A percentile compares a stretch with the other conserved stretches of the same genome.
Evolutionary conservation across 192 early-diverging fungal genomes (phyloP).

Genomic region (Phlyctochytrium planicorne): DNA sequence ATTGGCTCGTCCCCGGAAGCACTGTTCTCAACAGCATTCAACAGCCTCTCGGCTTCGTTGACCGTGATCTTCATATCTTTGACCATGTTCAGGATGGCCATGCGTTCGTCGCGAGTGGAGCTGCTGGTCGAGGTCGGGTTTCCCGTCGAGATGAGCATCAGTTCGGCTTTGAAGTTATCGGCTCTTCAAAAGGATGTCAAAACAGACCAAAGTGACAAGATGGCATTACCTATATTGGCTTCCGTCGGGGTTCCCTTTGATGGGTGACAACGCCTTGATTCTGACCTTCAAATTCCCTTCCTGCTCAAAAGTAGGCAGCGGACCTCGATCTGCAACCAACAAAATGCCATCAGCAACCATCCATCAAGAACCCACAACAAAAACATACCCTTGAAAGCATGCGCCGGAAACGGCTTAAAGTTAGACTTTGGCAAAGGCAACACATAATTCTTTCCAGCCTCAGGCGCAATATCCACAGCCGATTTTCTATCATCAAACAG

Average conservation of each 20-base stretch:
- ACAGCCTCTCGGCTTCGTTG: not conserved
- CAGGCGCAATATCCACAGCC: not conserved
- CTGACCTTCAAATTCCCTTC: not conserved
- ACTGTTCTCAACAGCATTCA: not conserved
- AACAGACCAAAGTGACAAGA: not conserved
- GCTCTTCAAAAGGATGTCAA: not conserved
- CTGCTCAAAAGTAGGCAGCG: slow-evolving; percentile 1
- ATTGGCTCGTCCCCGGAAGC: not conserved
- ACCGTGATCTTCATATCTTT: not conserved
- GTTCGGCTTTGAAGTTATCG: not conserved
- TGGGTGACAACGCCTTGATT: not conserved
- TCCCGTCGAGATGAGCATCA: not conserved
- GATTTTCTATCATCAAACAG: not conserved
- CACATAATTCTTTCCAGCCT: not conserved
- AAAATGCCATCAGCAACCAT: not conserved
- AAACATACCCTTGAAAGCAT: not conserved
- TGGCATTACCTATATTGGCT: not conserved
- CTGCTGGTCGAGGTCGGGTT: not conserved
- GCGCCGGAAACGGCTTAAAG: not conserved
- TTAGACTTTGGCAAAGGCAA: not conserved
- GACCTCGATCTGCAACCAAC: not conserved
- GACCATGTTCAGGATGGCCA: not conserved
- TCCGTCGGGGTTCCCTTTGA: not conserved
- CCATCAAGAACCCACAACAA: not conserved
- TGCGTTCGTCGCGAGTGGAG: not conserved